These are phyloP conservation scores for Vigna trinervia DNA, from an alignment of 306 rosid genomes.

Conservation along the genomic window DNA sequence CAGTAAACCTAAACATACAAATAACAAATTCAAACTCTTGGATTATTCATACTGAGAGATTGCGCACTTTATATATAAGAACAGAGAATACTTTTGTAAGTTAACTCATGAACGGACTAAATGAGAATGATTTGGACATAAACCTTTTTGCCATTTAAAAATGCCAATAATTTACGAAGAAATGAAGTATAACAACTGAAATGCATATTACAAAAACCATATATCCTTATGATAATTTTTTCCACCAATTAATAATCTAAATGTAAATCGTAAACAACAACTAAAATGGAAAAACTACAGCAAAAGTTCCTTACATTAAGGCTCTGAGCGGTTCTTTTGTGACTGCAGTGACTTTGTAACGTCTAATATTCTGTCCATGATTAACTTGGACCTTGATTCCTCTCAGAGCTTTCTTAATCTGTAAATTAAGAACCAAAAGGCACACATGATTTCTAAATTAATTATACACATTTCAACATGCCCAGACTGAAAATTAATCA, in stretches of 20 bases:
- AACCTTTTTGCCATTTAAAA: not conserved
- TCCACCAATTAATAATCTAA: not conserved
- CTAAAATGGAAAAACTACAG: not conserved
- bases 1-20: slow-evolving; percentile 61
- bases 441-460: not conserved
- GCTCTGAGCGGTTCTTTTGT: slow-evolving; percentile 52
- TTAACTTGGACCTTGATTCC: slow-evolving; percentile 55
- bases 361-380: slow-evolving; percentile 21
- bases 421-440: not conserved
- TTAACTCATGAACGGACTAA: not conserved
- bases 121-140: no score
- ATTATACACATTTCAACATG: no score
- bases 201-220: no score
- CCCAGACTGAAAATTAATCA: not conserved
- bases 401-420: slow-evolving; percentile 63
- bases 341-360: slow-evolving; percentile 55
- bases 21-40: not conserved
- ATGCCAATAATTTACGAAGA: not conserved
- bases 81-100: not conserved
- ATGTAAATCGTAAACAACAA: not conserved
- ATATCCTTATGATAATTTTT: not conserved
- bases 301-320: slow-evolving; percentile 55
- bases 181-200: not conserved
- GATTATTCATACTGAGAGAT: not conserved
- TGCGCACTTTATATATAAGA: no score